Conservation (phyloP, 139 green algal genomes). For the Tetraselmis chui region DNA sequence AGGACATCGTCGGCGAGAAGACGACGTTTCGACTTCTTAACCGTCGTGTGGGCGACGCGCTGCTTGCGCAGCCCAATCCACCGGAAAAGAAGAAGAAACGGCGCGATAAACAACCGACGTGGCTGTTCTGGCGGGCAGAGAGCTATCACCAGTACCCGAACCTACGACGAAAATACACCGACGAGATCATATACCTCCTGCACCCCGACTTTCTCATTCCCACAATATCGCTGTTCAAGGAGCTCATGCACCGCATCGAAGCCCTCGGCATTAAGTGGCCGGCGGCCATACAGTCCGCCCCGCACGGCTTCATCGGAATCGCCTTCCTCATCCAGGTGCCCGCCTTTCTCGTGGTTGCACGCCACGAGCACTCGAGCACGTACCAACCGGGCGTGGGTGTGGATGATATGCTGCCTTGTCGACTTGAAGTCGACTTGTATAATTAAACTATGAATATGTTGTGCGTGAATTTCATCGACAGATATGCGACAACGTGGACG, state of each 20-base stretch:
- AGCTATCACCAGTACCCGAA: slow-evolving; percentile 24
- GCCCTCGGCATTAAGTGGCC: slow-evolving; percentile 9
- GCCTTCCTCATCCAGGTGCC: slow-evolving; percentile 20
- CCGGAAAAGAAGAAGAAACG: slow-evolving; percentile 1
- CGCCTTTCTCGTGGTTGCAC: not conserved
- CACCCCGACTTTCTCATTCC: slow-evolving; percentile 22
- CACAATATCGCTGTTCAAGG: slow-evolving; percentile 20
- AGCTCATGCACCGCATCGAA: slow-evolving; percentile 17
- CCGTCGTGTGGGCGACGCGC: slow-evolving; percentile 3
- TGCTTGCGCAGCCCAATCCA: not conserved
- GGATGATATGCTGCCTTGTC: too few relatives aligned
- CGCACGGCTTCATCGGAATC: slow-evolving; percentile 22
- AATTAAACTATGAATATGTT: too few relatives aligned
- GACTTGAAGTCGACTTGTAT: too few relatives aligned
- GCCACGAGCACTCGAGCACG: too few relatives aligned
- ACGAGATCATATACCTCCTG: slow-evolving; percentile 12
- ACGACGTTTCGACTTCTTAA: slow-evolving; percentile 14
- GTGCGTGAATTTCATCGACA: not conserved
- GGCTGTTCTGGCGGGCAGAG: slow-evolving; percentile 24
- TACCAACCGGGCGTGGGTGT: too few relatives aligned
- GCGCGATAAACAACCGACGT: not conserved
- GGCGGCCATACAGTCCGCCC: slow-evolving; percentile 5
- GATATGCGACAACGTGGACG: not conserved
- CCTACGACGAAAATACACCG: slow-evolving; percentile 6
- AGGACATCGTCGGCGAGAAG: slow-evolving; percentile 1